Evolutionary conservation across 768 basidiomycete species (phyloP), one percentile per base, ranked within the genome.

Genomic region (Tulasnella sp.): DNA sequence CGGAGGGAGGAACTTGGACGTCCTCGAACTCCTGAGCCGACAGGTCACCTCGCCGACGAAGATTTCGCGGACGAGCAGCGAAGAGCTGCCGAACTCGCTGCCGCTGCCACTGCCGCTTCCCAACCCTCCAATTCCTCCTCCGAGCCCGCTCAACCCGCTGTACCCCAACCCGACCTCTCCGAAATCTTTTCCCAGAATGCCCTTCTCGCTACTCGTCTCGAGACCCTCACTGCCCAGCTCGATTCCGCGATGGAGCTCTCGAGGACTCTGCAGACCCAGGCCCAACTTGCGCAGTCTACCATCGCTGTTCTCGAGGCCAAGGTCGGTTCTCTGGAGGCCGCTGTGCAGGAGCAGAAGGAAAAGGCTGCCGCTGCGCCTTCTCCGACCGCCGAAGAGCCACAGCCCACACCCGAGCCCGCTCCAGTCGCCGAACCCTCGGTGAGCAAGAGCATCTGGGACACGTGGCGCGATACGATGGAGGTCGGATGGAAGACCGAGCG

Each of bases 21-120:
- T 58, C 94, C 94, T 4, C 87, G 89, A 9, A 96, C 95, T 8
- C 95, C 94, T 0, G 95, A 96, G 83, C 95, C 94, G 6, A 90
- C 89, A 16, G 87, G 87, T 73, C 89, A 89, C 86, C 89, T 89
- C 52, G 88, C 89, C 85, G 83, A 84, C 72, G 88, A 84, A 75
- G 88, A 87, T 46, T 86, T 87, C 72, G 87, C 89, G 72, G 87
- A 90, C 10, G 85, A 86, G 40, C 73, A 39, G 19, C 81, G 79
- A 39, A 82, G 74, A 36, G 12, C 36, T 56, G 38, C 68, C 82
- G 58, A 72, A 81, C 48, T 83, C 82, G n/a, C 81, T 84, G 1
- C 76, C 78, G 27, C 75, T 10, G 39, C 39, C 39, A 40, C 39
- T 10, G 39, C 39, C 39, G 39, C 39, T 40, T 42, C 44, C 48